A percentile compares a stretch with the other conserved stretches of the same genome.
phyloP scores from a whole-genome alignment of 83 land plant genomes.

The Picea mariana region DNA sequence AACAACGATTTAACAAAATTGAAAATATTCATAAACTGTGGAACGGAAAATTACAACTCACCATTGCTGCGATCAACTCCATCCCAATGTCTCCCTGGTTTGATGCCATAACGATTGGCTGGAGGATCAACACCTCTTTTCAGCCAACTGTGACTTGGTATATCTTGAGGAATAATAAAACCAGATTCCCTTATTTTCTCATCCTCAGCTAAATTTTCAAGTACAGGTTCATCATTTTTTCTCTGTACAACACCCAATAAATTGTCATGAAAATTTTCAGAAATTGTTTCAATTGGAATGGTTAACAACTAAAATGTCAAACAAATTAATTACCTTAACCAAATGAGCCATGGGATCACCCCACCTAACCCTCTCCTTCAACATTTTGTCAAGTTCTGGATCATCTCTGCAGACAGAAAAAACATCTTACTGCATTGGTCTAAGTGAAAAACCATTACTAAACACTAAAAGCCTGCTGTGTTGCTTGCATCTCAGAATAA shows the following conservation, averaged over 20 bases:
- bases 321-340: constrained; percentile 64
- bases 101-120: constrained; percentile 87
- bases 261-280: constrained; percentile 8
- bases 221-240: constrained; percentile 41
- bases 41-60: constrained; percentile 11
- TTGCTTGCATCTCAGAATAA: neutral
- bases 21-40: neutral
- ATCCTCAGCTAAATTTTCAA: constrained; percentile 63
- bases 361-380: constrained; percentile 86
- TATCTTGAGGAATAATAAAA: constrained; percentile 81
- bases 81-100: constrained; percentile 99
- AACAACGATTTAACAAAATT: too few species aligned
- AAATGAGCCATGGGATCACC: constrained; percentile 99
- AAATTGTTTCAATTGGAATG: constrained; percentile 1
- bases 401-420: constrained; percentile 59
- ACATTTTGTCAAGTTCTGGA: constrained; percentile 75
- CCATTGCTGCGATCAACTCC: constrained; percentile 97
- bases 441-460: neutral
- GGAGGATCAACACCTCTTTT: constrained; percentile 76
- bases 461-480: neutral
- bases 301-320: neutral
- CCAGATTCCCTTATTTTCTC: constrained; percentile 97
- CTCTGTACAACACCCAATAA: constrained; percentile 35
- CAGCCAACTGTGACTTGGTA: constrained; percentile 94
- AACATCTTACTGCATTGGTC: neutral